phyloP scores from a whole-genome alignment of 2,329 filamentous ascomycete species.

The Paraphoma chrysanthemicola region DNA sequence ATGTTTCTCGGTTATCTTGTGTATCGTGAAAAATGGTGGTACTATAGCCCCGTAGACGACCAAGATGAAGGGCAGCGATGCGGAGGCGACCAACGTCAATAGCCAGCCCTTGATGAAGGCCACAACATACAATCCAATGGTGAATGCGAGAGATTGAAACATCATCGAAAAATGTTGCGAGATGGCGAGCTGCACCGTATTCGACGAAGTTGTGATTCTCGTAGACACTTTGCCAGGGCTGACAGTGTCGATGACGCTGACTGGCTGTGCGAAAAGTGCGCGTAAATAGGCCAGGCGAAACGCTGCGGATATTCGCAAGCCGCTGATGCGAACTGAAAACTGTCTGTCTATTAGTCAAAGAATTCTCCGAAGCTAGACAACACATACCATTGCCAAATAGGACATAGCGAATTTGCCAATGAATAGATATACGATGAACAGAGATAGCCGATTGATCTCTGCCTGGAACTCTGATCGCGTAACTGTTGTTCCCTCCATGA shows the following conservation, averaged over 20 bases:
- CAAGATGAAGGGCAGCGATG: conserved; percentile 50
- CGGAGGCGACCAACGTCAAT: conserved; percentile 58
- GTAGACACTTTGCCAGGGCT: conserved; percentile 59
- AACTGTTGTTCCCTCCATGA: conserved; percentile 51
- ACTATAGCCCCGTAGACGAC: conserved; percentile 38
- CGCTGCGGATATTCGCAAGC: conserved; percentile 59
- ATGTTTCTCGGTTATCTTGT: conserved; percentile 39
- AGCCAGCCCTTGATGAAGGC: conserved; percentile 61
- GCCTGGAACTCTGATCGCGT: conserved; percentile 58
- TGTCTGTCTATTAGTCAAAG: conserved; percentile 4
- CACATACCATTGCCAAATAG: conserved; percentile 42
- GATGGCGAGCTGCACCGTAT: conserved; percentile 62
- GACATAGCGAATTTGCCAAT: conserved; percentile 44
- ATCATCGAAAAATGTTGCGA: conserved; percentile 61
- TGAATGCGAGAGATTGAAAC: conserved; percentile 46
- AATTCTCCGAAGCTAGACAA: background rate
- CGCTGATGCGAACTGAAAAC: conserved; percentile 58
- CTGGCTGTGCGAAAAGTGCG: conserved; percentile 58
- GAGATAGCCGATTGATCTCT: conserved; percentile 51
- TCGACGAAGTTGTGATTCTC: conserved; percentile 60
- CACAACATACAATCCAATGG: conserved; percentile 50
- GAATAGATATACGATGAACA: conserved; percentile 45
- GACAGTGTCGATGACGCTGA: conserved; percentile 57
- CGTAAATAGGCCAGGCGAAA: conserved; percentile 59
- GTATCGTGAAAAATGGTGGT: conserved; percentile 41